Conservation (phyloP, 257 asterid species). For the Gentiana straminea region DNA sequence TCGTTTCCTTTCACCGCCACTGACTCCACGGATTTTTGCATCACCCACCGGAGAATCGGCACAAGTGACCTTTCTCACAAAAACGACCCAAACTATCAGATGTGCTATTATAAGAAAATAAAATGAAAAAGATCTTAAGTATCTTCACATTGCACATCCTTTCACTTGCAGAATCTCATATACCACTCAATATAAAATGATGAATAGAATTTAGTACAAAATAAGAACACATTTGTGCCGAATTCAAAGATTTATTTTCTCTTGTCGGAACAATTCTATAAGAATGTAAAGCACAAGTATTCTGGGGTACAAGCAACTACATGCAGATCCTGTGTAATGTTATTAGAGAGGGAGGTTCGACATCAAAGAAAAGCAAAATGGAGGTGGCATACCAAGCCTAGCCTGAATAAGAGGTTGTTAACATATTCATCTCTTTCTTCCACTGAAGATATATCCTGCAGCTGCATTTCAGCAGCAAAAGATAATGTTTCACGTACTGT, state of each 20-base stretch:
- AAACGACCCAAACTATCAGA: slow-evolving; percentile 12
- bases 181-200: too few species aligned
- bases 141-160: too few species aligned
- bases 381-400: slow-evolving; percentile 63
- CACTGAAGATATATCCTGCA: slow-evolving; percentile 56
- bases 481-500: slow-evolving; percentile 93
- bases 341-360: not conserved
- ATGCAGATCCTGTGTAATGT: not conserved
- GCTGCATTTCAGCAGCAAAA: slow-evolving; percentile 96
- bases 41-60: slow-evolving; percentile 97
- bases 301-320: not conserved
- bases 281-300: too few species aligned
- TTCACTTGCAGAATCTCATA: too few species aligned
- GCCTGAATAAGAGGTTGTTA: slow-evolving; percentile 60
- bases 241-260: too few species aligned
- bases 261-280: too few species aligned
- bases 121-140: too few species aligned
- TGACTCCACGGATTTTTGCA: slow-evolving; percentile 92
- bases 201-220: too few species aligned
- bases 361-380: slow-evolving; percentile 4
- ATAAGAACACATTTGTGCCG: too few species aligned
- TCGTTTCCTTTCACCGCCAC: slow-evolving; percentile 99
- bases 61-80: slow-evolving; percentile 58
- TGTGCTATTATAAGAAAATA: slow-evolving; percentile 1
- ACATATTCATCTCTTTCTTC: slow-evolving; percentile 79